Evolutionary conservation across 331 rosid species (phyloP).

Genomic region (Quercus tomentella): DNA sequence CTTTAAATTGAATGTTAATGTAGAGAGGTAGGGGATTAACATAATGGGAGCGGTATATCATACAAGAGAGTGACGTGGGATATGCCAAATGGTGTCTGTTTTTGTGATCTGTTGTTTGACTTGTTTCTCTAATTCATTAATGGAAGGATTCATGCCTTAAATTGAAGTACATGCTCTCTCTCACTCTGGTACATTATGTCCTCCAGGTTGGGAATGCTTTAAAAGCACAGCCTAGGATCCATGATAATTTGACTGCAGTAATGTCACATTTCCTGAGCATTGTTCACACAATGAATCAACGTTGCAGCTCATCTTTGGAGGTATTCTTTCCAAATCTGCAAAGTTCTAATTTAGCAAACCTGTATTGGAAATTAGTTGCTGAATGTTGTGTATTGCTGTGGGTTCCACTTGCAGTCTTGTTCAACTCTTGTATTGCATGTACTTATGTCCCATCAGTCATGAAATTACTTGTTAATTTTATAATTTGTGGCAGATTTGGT

Average conservation of each 20-base stretch:
- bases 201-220: slow-evolving; percentile 82
- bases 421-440: background rate
- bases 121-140: slow-evolving; percentile 6
- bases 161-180: slow-evolving; percentile 3
- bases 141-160: background rate
- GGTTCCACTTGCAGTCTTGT: background rate
- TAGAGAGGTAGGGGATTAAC: too few relatives aligned
- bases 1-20: background rate
- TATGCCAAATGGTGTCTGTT: background rate
- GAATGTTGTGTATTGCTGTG: background rate
- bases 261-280: slow-evolving; percentile 76
- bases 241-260: slow-evolving; percentile 50
- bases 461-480: background rate
- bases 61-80: background rate
- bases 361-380: background rate
- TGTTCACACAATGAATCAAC: slow-evolving; percentile 75
- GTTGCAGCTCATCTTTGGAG: slow-evolving; percentile 80
- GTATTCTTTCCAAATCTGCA: slow-evolving; percentile 40
- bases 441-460: background rate
- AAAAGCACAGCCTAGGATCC: slow-evolving; percentile 62
- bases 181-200: background rate
- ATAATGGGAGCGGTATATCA: background rate
- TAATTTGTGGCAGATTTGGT: background rate
- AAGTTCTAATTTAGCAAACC: background rate
- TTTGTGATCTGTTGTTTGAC: background rate